phyloP scores from a whole-genome alignment of 1,284 basidiomycete species.

The Rhodotorula sp. region DNA sequence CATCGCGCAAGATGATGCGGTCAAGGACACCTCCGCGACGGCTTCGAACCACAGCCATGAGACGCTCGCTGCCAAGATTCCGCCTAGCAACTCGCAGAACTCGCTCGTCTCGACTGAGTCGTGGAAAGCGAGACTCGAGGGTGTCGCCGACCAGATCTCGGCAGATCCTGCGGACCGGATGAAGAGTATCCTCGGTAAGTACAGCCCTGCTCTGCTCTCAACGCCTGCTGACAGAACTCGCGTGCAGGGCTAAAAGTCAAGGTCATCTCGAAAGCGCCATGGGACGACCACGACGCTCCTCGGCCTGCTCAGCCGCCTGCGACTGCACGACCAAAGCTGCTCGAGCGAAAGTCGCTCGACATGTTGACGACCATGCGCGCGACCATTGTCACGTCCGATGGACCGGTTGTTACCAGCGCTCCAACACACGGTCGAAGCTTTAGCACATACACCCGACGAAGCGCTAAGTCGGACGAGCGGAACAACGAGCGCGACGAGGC shows the following conservation, averaged over 20 bases:
- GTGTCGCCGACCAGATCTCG: constrained; percentile 8
- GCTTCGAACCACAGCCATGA: background rate
- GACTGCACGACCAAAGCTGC: too few relatives aligned
- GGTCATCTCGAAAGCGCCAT: constrained; percentile 36
- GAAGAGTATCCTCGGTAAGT: constrained; percentile 34
- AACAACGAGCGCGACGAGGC: constrained; percentile 16
- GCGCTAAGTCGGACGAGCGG: background rate
- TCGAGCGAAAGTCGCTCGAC: constrained; percentile 29
- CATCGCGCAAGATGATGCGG: background rate
- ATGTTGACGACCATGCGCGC: constrained; percentile 53
- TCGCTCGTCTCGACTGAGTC: constrained; percentile 25
- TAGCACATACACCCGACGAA: constrained; percentile 16
- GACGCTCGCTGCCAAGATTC: background rate
- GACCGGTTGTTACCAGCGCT: too few relatives aligned
- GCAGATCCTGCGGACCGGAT: constrained; percentile 28
- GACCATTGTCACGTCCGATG: too few relatives aligned
- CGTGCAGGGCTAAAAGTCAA: constrained; percentile 31
- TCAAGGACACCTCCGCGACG: background rate
- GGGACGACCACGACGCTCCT: constrained; percentile 15
- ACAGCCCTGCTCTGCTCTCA: too few relatives aligned
- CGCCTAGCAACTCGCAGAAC: constrained; percentile 14
- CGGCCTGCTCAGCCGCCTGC: background rate
- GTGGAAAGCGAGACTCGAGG: constrained; percentile 20
- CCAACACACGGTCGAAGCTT: constrained; percentile 20
- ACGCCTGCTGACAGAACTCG: background rate